A percentile compares a stretch with the other conserved stretches of the same genome.
Conservation (phyloP, 768 basidiomycete species). For the Xerocomellus chrysenteron region DNA sequence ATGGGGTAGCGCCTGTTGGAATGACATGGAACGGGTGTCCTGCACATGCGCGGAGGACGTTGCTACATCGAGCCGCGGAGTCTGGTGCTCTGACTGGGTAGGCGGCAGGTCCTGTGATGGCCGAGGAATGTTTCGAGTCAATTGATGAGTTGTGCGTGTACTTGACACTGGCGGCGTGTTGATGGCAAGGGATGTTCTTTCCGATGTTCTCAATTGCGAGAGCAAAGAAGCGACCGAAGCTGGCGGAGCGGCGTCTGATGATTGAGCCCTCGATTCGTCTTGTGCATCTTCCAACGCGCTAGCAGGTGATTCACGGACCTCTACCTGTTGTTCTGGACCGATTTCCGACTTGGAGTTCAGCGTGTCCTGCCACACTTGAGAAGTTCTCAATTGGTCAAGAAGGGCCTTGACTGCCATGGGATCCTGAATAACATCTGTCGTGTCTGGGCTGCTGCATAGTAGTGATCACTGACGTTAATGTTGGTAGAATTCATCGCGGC, state of each 20-base stretch:
- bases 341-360: slow-evolving; percentile 16
- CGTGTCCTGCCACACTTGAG: slow-evolving; percentile 66
- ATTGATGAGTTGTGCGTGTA: slow-evolving; percentile 6
- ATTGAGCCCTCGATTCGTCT: slow-evolving; percentile 1
- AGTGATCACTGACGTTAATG: slow-evolving; percentile 49
- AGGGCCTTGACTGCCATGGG: slow-evolving; percentile 64
- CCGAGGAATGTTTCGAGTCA: slow-evolving; percentile 11
- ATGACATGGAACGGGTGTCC: slow-evolving; percentile 52
- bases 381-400: slow-evolving; percentile 64
- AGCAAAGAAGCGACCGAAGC: slow-evolving; percentile 58
- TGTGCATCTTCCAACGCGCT: slow-evolving; percentile 3
- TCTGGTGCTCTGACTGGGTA: slow-evolving; percentile 6
- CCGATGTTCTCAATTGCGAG: slow-evolving; percentile 52
- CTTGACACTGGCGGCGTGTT: slow-evolving; percentile 10
- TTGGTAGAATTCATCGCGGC: slow-evolving; percentile 41
- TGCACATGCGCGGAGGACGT: slow-evolving; percentile 15
- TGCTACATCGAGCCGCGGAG: slow-evolving; percentile 12
- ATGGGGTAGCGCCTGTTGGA: slow-evolving; percentile 68
- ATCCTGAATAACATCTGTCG: slow-evolving; percentile 46
- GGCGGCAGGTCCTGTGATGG: slow-evolving; percentile 15
- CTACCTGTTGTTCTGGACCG: background rate
- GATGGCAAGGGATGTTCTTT: slow-evolving; percentile 13
- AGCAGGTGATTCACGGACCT: slow-evolving; percentile 7
- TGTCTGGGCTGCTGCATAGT: background rate
- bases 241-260: slow-evolving; percentile 24